Base-by-base conservation (phyloP, 2,329 filamentous ascomycete species). In the Thelonectria blattea region DNA sequence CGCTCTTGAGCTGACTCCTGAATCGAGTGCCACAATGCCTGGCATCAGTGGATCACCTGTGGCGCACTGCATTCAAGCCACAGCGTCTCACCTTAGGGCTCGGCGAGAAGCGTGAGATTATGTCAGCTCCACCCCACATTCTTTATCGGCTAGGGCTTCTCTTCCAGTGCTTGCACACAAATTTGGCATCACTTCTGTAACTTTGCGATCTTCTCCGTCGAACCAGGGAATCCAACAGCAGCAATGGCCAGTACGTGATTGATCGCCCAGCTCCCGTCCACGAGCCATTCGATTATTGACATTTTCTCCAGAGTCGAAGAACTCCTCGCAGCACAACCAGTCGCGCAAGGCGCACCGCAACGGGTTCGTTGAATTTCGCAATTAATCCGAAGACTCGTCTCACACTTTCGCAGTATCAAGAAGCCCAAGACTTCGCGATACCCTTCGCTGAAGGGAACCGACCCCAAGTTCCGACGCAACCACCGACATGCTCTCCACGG, bases 401-500 rank as follows among this genome's bases (percentile, higher is more conserved):
- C 43, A 74, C 68, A 37, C 41, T 27, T 32, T n/a, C 27, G 45
- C 80, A 97, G 94, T 85, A 99, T 99, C 89, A 98, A 98, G 91
- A 98, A 97, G 91, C 95, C 95, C 71, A 97, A 97, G 89, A 98
- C 95, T 79, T 89, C 93, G 83, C 89, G 95, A 86, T 99, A 99
- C 86, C 95, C 95, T 71, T 98, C 94, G 74, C 90, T 99, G 78
- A 97, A 97, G 81, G 95, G 95, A 76, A 95, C 92, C 81, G 95
- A 99, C 85, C 93, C 95, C 80, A 99, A 99, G 90, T 99, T 99
- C 88, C 91, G 95, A 83, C 91, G 95, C 85, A 99, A 99, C 88
- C 95, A 99, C 87, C 92, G 93, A 87, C 94, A 99, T 88, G 95
- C 95, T 82, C 93, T 98, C 70, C 95, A 98, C 87, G 95, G 95